Evolutionary conservation across 2,329 filamentous ascomycete species (phyloP), one percentile per base, ranked within the genome.

Genomic region (Exophiala oligosperma): DNA sequence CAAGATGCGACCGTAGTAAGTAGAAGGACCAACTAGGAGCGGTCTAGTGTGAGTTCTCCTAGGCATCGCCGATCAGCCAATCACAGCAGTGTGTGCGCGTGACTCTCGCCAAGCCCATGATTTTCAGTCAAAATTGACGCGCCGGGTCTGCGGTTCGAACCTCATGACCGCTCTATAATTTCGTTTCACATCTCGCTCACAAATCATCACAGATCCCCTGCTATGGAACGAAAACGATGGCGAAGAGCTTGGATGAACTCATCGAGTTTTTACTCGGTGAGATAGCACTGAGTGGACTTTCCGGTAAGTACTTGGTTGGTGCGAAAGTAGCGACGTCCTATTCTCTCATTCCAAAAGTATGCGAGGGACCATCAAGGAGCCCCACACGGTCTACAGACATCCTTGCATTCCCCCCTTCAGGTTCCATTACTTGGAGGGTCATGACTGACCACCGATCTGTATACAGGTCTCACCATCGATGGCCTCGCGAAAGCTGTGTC

Each of bases 201-300:
- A 7, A 17, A 12, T 23, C 44, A 32, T 43, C 40, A 43, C 40
- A 8, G n/a, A 43, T 50, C 46, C 28, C 53, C 11, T 57, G 56
- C 49, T 37, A 64, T 62, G 62, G 59, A 40, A 49, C n/a, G 17
- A 14, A 61, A 57, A 68, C 50, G 52, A 81, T 81, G 79, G 76
- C 73, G 53, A 74, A 72, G 58, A 80, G 79, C 54, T 73, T 84
- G 59, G 83, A 84, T 68, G 77, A 80, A 50, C 72, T 87, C 63
- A 76, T 86, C 61, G 78, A 85, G 67, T 81, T 78, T 71, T 68
- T 87, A 56, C 73, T 86, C 49, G 78, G 80, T 59, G 80, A 84
- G 70, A 79, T 87, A 69, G 84, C 84, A 24, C 76, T 86, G 48
- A 79, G 78, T 64, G 83, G 84, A 63, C 76, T 77, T 52, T 75